Evolutionary conservation across 2,329 filamentous ascomycete genomes (phyloP), one percentile per base, ranked within the genome.

Genomic region (Parasarocladium wereldwijsianum): DNA sequence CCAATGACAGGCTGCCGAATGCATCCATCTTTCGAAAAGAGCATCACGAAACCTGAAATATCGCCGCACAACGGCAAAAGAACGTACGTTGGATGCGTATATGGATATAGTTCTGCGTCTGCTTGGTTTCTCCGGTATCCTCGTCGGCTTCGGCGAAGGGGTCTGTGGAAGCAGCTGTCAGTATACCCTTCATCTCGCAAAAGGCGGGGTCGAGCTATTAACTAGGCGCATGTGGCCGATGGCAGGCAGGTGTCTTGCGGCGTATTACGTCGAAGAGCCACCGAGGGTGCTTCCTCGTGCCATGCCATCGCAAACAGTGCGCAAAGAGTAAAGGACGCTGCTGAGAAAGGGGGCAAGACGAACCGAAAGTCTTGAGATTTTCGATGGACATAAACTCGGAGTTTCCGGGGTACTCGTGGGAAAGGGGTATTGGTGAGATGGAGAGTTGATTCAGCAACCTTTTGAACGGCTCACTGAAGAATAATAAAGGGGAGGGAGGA

Each of bases 121-220:
- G 81, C 66, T 90, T 90, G 58, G 76, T 79, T 66, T 93, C 82
- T 70, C 85, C 86, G 61, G 80, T 85, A 62, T 93, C 86, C 78
- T 94, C 87, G 83, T 94, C 90, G 76, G 86, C 90, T 83, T 96
- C 90, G 79, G 90, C 90, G 84, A 98, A 98, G 80, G 90, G 90
- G 79, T 98, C 90, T 94, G 54, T 47, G 17, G 11, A 11, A 10
- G 15, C 8, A 12, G n/a, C 13, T 9, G 30, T 32, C 30, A 32
- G 30, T 17, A 4, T n/a, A 26, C 18, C 12, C 4, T 12, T 18
- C 16, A 13, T 26, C n/a, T 6, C 12, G 11, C 11, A 24, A 12
- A 13, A 11, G 22, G 22, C n/a, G 22, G 12, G n/a, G 22, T 6
- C 11, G 22, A 11, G 22, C 22, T 6, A 24, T 7, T 7, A 6